Evolutionary conservation across 257 asterid species (phyloP), one percentile per base, ranked within the genome.

Genomic region (Mentha longifolia): DNA sequence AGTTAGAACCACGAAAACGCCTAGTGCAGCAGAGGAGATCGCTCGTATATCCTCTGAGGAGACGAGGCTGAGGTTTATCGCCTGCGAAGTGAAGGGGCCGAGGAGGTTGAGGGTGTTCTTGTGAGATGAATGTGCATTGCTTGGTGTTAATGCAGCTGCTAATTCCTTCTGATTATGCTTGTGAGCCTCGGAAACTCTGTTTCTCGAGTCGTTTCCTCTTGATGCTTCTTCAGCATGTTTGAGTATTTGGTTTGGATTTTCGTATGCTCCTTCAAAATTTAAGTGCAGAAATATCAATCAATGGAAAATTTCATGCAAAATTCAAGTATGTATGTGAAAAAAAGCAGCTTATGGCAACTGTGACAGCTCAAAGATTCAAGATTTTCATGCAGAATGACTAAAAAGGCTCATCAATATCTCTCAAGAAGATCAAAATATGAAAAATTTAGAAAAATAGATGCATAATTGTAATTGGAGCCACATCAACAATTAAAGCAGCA

Each of bases 31-130:
- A 7, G 97, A 87, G 75, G 95, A 88, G 51, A 83, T 65, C 9
- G 78, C 82, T 22, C 96, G 79, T 14, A 84, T 82, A 3, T 86
- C 81, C 78, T 93, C 97, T 0, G 96, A 79, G 20, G 92, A 67
- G 50, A 78, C 11, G 22, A 91, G 84, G 86, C 92, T 76, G 45
- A 76, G 73, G 61, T 90, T 84, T 62, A 88, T 78, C 17, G 82
- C 87, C 75, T 83, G 84, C 10, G 76, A 88, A n/a, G 89, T 65
- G 80, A 68, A 57, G n/a, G 42, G 46, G 5, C 64, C n/a, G 0
- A 75, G 41, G 56, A 67, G 46, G 58, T 20, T 39, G 30, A 31
- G 39, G 51, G 47, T 31, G 72, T 28, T 57, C 63, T 69, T 84
- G 20, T 56, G 50, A 7, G 73, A 55, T 19, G 35, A 60, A 17